Percentiles rank a stretch among this genome's conserved stretches.
These are phyloP conservation scores for Blastobotrys illinoisensis DNA, from an alignment of 1,139 yeast genomes.

Conservation along the genomic window DNA sequence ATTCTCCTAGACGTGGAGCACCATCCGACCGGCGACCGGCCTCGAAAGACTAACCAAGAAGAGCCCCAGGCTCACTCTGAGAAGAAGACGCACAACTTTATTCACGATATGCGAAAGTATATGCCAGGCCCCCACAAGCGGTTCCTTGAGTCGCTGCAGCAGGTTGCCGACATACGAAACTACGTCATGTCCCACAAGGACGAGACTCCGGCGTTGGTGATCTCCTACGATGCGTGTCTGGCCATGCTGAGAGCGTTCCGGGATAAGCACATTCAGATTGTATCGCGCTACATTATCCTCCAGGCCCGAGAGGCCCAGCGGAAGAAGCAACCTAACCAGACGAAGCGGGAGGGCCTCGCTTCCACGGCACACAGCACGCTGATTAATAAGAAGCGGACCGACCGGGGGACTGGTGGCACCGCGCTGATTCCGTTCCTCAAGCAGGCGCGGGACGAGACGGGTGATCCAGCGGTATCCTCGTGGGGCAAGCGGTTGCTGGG, in stretches of 20 bases:
- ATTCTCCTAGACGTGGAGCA: constrained; percentile 71
- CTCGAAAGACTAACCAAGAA: constrained; percentile 9
- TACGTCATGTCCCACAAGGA: constrained; percentile 48
- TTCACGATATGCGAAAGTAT: constrained; percentile 77
- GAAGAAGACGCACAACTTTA: constrained; percentile 49
- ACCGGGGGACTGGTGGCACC: constrained; percentile 92
- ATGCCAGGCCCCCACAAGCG: constrained; percentile 86
- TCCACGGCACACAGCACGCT: constrained; percentile 10
- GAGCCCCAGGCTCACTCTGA: constrained; percentile 12
- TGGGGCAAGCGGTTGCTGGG: constrained; percentile 81
- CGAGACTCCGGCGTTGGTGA: constrained; percentile 49
- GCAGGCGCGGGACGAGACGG: constrained; percentile 94
- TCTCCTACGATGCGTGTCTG: constrained; percentile 82
- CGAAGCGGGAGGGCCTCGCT: constrained; percentile 34
- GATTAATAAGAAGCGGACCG: constrained; percentile 29
- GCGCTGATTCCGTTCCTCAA: constrained; percentile 84
- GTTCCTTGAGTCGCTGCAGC: constrained; percentile 56
- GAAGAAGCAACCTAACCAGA: constrained; percentile 19
- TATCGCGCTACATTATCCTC: constrained; percentile 74
- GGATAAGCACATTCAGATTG: constrained; percentile 89
- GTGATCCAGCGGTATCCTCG: constrained; percentile 81
- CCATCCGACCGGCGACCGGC: constrained; percentile 63
- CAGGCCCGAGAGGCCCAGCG: constrained; percentile 50
- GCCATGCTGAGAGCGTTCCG: constrained; percentile 86
- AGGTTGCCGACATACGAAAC: constrained; percentile 55